Evolutionary conservation across 2,329 filamentous ascomycete genomes (phyloP), one percentile per base, ranked within the genome.

Genomic region (Epichloe scottii): DNA sequence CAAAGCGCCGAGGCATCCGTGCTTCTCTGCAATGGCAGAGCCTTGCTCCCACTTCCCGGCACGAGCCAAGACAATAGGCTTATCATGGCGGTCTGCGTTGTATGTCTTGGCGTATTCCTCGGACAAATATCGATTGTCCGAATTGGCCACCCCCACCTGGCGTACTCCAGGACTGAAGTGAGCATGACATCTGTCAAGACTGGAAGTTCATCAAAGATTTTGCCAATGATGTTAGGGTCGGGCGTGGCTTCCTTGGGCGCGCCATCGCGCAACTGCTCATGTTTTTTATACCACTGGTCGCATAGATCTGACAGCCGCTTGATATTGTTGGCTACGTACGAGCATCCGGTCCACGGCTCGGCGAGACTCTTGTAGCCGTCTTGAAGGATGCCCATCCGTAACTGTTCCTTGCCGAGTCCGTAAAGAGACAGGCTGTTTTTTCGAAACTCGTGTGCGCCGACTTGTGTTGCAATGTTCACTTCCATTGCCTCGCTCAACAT

Each of bases 301-400:
- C 73, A 74, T 17, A 84, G 71, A 55, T 82, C 77, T 23, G 79
- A 69, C 15, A 83, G 71, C 17, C 79, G 78, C 60, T 79, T 78
- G 12, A 74, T 60, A 54, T 82, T 83, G 62, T 82, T 82, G 48
- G 80, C 76, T 51, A 82, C 71, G 55, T 75, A 79, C 42, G 71
- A 66, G 57, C 78, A 81, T 15, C 87, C 89, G 0, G 90, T 96
- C 93, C 93, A 98, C 43, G 90, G 86, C 53, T 87, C 82, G 0
- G 85, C 79, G 8, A 96, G 73, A 11, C 76, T 79, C 19, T 82
- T 76, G 60, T 89, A 90, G 43, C 79, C 78, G 15, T 75, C 70
- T 2, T 71, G 68, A 10, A 87, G 66, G 23, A 88, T 77, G 6
- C 84, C 84, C 56, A 84, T 72, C 46, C 81, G 73, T 34, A 93